Conservation (phyloP, 305 asterid species). For the Fraxinus nigra region DNA sequence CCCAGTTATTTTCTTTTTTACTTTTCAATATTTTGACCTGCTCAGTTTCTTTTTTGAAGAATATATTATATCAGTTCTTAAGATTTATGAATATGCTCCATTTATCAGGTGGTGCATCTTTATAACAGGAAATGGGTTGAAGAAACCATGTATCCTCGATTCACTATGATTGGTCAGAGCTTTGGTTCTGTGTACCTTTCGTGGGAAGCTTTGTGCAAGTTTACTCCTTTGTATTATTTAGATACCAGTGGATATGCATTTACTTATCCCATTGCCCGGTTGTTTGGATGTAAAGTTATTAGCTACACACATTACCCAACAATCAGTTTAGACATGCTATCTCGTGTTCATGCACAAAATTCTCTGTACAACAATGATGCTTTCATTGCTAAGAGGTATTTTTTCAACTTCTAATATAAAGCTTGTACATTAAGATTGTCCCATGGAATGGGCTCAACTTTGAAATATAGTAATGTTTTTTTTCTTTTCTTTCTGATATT, state of each 20-base stretch:
- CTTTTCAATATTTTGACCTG: not conserved
- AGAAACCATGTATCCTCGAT: constrained; percentile 84
- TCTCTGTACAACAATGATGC: constrained; percentile 88
- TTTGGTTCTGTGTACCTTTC: constrained; percentile 86
- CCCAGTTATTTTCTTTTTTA: not conserved
- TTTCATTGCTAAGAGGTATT: constrained; percentile 71
- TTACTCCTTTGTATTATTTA: constrained; percentile 69
- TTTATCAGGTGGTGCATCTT: constrained; percentile 74
- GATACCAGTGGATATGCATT: constrained; percentile 98
- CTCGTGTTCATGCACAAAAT: constrained; percentile 68
- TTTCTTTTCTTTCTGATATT: not conserved
- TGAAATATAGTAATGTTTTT: not conserved
- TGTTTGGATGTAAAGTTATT: constrained; percentile 71
- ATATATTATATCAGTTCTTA: not conserved
- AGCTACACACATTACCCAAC: constrained; percentile 97
- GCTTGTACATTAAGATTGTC: not conserved
- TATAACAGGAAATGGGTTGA: constrained; percentile 81
- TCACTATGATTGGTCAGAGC: constrained; percentile 97
- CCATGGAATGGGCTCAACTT: not conserved
- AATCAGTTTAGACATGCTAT: constrained; percentile 90
- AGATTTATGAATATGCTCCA: constrained; percentile 21
- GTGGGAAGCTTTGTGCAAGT: constrained; percentile 82
- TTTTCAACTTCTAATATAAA: not conserved
- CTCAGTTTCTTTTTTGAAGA: constrained; percentile 6
- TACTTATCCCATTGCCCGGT: constrained; percentile 84